phyloP scores from a whole-genome alignment of 768 basidiomycete species.

The Scleroderma citrinum region DNA sequence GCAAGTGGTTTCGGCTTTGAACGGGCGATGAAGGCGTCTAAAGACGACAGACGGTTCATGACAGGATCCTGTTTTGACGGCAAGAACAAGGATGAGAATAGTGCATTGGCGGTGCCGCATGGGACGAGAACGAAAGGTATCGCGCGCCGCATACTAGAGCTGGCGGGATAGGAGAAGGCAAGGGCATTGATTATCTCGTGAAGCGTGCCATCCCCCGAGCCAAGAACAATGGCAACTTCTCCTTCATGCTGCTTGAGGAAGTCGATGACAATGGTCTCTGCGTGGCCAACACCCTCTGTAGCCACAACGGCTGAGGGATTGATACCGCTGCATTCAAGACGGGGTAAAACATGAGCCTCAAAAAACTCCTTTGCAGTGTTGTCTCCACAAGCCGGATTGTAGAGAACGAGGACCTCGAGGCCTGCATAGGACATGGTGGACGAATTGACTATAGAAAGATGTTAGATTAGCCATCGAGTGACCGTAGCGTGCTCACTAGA shows the following conservation, averaged over 20 bases:
- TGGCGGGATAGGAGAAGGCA: slow-evolving; percentile 19
- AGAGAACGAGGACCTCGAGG: slow-evolving; percentile 53
- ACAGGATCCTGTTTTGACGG: slow-evolving; percentile 28
- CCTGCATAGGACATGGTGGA: neutral
- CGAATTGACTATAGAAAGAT: neutral
- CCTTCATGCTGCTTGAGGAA: slow-evolving; percentile 32
- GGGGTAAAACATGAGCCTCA: slow-evolving; percentile 55
- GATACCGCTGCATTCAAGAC: slow-evolving; percentile 39
- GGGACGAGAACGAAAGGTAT: slow-evolving; percentile 56
- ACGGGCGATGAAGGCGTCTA: slow-evolving; percentile 44
- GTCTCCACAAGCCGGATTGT: slow-evolving; percentile 74
- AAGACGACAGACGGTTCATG: slow-evolving; percentile 47
- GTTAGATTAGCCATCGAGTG: slow-evolving; percentile 1
- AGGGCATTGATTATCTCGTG: slow-evolving; percentile 80
- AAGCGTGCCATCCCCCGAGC: slow-evolving; percentile 88
- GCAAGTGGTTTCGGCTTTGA: slow-evolving; percentile 39
- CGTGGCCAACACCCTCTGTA: slow-evolving; percentile 52
- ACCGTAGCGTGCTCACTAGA: slow-evolving; percentile 1
- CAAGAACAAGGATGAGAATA: slow-evolving; percentile 75
- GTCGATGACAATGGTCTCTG: slow-evolving; percentile 40
- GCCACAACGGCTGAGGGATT: slow-evolving; percentile 31
- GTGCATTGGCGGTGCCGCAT: slow-evolving; percentile 89
- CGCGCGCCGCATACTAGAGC: slow-evolving; percentile 13
- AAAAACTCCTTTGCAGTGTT: slow-evolving; percentile 52
- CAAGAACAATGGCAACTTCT: slow-evolving; percentile 47